Evolutionary conservation across 2,329 filamentous ascomycete genomes (phyloP), one percentile per base, ranked within the genome.

Genomic region (Ascomycota sp.): DNA sequence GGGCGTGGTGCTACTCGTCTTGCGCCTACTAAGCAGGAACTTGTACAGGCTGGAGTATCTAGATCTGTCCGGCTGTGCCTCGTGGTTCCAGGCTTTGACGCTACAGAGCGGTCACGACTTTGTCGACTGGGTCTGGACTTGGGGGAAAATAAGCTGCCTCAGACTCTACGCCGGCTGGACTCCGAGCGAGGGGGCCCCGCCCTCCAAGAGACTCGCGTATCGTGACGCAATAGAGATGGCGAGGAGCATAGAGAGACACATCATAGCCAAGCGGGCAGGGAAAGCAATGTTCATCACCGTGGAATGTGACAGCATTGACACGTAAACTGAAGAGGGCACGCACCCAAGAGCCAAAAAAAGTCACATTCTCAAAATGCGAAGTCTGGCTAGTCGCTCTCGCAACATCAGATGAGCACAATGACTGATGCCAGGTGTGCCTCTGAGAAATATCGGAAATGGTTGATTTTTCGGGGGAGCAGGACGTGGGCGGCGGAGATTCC

Each of bases 1-100:
- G 61, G 57, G 56, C 19, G 69, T 74, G 43, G 64, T 67, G 0
- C 56, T 70, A 5, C 44, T 65, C 12, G 46, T 74, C 3, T 46
- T 75, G 29, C 58, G 61, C 29, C 57, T 61, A 35, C 48, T 75
- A 9, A 66, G 65, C 44, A 57, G 53, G 35, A 50, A 48, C 13
- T 50, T 71, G 7, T 74, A 74, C 40, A 47, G 61, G 12, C 54
- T 75, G 2, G 67, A 73, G 42, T 69, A 65, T 30, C 52, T 75
- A 7, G 68, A 74, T 40, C 46, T 75, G 24, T 70, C 65, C 0
- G 70, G 69, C 2, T 75, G 70, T 37, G 50, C 46, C 1, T 44
- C 56, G 11, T 75, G 70, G 70, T 55, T 57, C 33, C 49, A 51
- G 28, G 64, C 63, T 8, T 46, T 71, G 30, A 54, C 51, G 36